These are phyloP conservation scores for Fremontodendron californicum DNA, from an alignment of 345 rosid species.

Conservation along the genomic window DNA sequence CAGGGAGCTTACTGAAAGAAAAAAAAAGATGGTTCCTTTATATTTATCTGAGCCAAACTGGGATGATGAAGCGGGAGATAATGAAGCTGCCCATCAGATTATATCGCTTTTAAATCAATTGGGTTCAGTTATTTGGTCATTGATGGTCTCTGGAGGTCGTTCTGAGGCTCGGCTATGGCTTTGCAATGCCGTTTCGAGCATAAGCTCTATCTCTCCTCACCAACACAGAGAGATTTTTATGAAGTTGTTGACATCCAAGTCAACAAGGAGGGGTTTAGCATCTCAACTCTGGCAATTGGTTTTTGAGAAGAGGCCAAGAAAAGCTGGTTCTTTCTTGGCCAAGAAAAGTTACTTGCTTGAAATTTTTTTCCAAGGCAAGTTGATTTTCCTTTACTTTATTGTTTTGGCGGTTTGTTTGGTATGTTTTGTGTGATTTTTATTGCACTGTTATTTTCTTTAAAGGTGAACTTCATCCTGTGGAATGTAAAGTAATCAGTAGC, in stretches of 20 bases:
- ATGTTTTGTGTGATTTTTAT: not conserved
- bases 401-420: not conserved
- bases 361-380: constrained; percentile 69
- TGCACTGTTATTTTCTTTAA: not conserved
- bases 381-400: not conserved
- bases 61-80: constrained; percentile 26
- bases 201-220: constrained; percentile 38
- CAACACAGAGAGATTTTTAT: constrained; percentile 51
- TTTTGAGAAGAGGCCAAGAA: constrained; percentile 48
- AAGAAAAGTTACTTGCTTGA: constrained; percentile 60
- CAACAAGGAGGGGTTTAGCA: constrained; percentile 38
- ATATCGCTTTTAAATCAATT: constrained; percentile 46
- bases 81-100: constrained; percentile 28
- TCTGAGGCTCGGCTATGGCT: constrained; percentile 93
- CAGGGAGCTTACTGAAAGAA: not conserved
- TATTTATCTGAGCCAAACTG: constrained; percentile 45
- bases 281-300: constrained; percentile 61
- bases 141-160: constrained; percentile 52
- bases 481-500: not conserved
- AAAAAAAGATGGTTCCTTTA: constrained; percentile 38
- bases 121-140: constrained; percentile 52
- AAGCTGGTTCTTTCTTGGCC: constrained; percentile 53
- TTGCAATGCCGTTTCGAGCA: constrained; percentile 45
- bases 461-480: not conserved
- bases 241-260: constrained; percentile 47